Base-by-base conservation (phyloP, 2,329 filamentous ascomycete species). In the Teratosphaeriaceae sp. region DNA sequence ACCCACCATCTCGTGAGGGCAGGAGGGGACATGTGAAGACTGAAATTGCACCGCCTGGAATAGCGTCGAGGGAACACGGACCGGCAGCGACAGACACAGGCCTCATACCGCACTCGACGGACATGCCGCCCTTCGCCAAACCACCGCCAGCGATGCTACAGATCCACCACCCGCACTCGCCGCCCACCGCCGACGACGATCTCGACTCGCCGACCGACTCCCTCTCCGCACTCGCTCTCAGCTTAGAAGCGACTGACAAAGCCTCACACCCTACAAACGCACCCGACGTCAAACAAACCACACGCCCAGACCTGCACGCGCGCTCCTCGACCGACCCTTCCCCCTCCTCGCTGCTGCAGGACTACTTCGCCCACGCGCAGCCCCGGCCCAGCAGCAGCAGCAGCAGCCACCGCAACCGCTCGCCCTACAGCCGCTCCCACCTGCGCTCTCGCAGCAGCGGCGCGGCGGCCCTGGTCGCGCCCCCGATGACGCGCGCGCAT, bases 401-500 rank as follows among this genome's bases (percentile, higher is more conserved):
- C 20, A 54, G 49, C 34, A 61, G 59, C 44, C 61, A 63, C 40
- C 65, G 69, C 41, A 73, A 70, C 53, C 63, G 66, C 21, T 70
- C 69, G n/a, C 69, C 69, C 24, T 73, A 72, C 52, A 62, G 66
- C 22, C 62, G 69, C 43, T 58, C 58, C 24, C 70, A 73, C 56
- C 56, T 71, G 18, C 68, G 70, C 44, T 70, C 68, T 5, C 62
- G 67, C 18, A 72, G 68, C 43, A 62, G 60, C 46, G 66, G 65
- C 24, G 59, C 60, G 33, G 55, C 63, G 5, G 42, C 55, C 5
- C 57, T 65, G 42, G 59, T 50, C 37, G 68, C 70, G 37, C 70
- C 71, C 8, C 59, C 63, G 20, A 72, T 73, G 69, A 67, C 64
- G 33, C 58, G 71, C 44, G 69, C 71, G 26, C 67, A 72, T 55